Percentiles rank a stretch among this genome's conserved stretches.
Conservation (phyloP, 2,329 filamentous ascomycete genomes). For the Cordyceps tenuipes region DNA sequence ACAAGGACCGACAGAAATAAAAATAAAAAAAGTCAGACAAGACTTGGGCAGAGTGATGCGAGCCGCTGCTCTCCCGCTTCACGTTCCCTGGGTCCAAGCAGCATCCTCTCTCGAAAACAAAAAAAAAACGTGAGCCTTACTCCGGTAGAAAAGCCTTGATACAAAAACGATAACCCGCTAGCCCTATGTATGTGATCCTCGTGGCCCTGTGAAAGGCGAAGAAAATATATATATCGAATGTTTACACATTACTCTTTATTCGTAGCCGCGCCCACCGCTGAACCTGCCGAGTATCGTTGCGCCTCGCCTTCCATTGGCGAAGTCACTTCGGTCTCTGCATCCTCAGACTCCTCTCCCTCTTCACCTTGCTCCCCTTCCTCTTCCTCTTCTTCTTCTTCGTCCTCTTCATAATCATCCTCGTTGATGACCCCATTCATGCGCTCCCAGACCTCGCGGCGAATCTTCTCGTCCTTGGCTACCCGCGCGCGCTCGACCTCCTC, state of each 20-base stretch:
- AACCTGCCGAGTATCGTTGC: not conserved
- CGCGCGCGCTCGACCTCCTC: constrained; percentile 86
- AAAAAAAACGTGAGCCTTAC: not conserved
- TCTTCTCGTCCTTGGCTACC: constrained; percentile 77
- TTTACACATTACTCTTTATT: constrained; percentile 9
- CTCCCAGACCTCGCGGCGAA: constrained; percentile 71
- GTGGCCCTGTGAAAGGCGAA: not conserved
- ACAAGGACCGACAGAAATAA: not conserved
- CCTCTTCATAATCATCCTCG: constrained; percentile 19
- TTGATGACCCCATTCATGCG: constrained; percentile 50
- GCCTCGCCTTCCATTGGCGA: not conserved
- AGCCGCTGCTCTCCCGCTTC: not conserved
- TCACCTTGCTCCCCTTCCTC: constrained; percentile 16
- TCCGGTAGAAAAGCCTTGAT: not conserved
- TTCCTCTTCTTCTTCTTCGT: constrained; percentile 16
- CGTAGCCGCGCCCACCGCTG: not conserved
- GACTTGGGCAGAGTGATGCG: no score
- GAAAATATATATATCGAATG: constrained; percentile 1
- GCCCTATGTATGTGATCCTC: not conserved
- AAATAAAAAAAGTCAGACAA: not conserved
- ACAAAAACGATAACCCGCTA: not conserved
- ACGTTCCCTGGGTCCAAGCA: not conserved
- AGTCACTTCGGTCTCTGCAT: constrained; percentile 5
- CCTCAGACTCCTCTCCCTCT: constrained; percentile 13
- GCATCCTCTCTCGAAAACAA: not conserved